phyloP scores from a whole-genome alignment of 192 early-diverging fungal genomes.

The Paraglomus brasilianum region DNA sequence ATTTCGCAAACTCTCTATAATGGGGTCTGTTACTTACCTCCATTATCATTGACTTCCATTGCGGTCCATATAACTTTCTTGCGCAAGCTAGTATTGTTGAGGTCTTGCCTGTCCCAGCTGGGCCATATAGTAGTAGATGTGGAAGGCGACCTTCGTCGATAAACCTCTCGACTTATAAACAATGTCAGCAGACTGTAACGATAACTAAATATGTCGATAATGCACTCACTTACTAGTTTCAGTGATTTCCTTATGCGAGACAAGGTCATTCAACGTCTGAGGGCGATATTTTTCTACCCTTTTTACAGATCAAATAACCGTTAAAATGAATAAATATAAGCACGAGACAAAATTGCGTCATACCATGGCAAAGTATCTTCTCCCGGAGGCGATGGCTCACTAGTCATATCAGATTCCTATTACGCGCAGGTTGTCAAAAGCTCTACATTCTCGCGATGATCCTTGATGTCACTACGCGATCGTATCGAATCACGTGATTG shows the following conservation, averaged over 20 bases:
- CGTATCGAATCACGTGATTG: too few relatives aligned
- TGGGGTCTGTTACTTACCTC: constrained; percentile 54
- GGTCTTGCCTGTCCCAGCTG: constrained; percentile 96
- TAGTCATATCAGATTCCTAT: too few relatives aligned
- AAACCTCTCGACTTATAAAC: constrained; percentile 70
- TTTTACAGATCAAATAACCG: neutral
- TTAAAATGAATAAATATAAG: too few relatives aligned
- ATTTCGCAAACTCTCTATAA: neutral
- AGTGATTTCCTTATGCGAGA: constrained; percentile 92
- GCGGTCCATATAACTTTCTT: constrained; percentile 78
- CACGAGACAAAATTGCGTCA: too few relatives aligned
- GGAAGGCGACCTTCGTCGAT: constrained; percentile 91
- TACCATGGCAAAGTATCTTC: too few relatives aligned
- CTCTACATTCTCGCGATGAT: too few relatives aligned
- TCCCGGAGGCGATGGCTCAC: too few relatives aligned
- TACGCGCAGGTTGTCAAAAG: too few relatives aligned
- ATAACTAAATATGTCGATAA: neutral
- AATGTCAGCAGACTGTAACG: neutral
- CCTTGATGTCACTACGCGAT: too few relatives aligned
- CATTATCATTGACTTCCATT: constrained; percentile 86
- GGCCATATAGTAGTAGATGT: constrained; percentile 97
- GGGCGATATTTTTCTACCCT: constrained; percentile 99
- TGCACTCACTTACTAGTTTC: constrained; percentile 61
- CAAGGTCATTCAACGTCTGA: constrained; percentile 80
- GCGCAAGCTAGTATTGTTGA: constrained; percentile 96